Percentiles rank a stretch among this genome's conserved stretches.
Conservation (phyloP, 345 rosid species). For the Eucalyptus curtisii region DNA sequence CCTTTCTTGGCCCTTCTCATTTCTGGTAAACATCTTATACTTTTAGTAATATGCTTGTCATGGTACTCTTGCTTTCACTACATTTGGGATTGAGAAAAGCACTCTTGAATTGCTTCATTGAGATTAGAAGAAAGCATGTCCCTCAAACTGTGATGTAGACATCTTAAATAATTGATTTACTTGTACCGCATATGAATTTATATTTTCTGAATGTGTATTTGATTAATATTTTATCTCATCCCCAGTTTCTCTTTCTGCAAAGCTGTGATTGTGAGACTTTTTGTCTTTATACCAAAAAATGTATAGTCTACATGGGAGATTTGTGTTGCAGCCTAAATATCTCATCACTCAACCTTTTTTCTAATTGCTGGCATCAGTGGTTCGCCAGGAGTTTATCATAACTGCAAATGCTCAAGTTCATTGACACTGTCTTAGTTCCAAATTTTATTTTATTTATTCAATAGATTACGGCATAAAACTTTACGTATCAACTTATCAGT, state of each 20-base stretch:
- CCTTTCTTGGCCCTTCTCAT: slow-evolving; percentile 91
- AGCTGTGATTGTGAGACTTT: neutral
- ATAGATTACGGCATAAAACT: neutral
- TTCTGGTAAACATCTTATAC: slow-evolving; percentile 35
- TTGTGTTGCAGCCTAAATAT: neutral
- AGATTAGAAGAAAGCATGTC: neutral
- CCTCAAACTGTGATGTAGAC: neutral
- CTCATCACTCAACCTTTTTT: neutral
- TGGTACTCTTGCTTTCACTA: neutral
- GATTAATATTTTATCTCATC: neutral
- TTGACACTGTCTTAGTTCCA: neutral
- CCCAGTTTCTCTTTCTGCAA: neutral
- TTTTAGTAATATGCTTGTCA: neutral
- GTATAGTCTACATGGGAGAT: neutral
- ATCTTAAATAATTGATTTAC: neutral
- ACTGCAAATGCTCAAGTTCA: neutral
- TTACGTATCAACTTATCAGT: neutral
- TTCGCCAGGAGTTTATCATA: neutral
- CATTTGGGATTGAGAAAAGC: neutral
- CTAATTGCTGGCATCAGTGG: neutral
- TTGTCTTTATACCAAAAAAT: neutral
- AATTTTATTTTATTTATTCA: neutral
- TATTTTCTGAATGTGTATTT: neutral
- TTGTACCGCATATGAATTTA: neutral
- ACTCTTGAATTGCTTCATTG: neutral